These are phyloP conservation scores for Botryotinia convoluta DNA, from an alignment of 2,329 filamentous ascomycete species.

Conservation along the genomic window DNA sequence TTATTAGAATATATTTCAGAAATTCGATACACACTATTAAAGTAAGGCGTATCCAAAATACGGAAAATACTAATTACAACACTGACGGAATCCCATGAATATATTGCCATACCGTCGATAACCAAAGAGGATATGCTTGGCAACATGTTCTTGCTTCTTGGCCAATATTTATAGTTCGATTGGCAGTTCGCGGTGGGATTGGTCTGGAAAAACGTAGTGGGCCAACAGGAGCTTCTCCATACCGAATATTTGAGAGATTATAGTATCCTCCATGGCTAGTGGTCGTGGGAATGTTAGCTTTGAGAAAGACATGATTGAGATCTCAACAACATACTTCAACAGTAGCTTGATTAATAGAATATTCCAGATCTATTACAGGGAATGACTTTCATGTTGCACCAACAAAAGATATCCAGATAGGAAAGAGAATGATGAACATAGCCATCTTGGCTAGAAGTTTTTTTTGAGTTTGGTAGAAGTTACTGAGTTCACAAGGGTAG, in stretches of 20 bases:
- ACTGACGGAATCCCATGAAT: no score
- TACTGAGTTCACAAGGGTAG: not conserved
- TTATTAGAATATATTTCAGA: no score
- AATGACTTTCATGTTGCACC: not conserved
- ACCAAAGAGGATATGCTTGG: conserved; percentile 24
- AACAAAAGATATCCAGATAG: not conserved
- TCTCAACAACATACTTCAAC: conserved; percentile 24
- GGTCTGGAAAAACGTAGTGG: conserved; percentile 45
- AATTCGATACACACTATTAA: no score
- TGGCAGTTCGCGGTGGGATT: conserved; percentile 31
- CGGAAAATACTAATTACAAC: no score
- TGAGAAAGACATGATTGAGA: conserved; percentile 22
- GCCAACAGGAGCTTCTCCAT: conserved; percentile 44
- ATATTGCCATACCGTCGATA: not conserved
- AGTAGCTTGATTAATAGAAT: conserved; percentile 34
- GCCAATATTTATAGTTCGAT: conserved; percentile 35
- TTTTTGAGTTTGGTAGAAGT: not conserved
- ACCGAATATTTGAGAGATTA: conserved; percentile 45
- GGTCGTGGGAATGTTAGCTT: not conserved
- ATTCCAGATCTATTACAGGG: conserved; percentile 36
- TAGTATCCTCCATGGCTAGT: conserved; percentile 36
- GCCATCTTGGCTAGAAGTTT: not conserved
- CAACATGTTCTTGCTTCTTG: conserved; percentile 24
- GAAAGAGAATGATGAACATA: not conserved
- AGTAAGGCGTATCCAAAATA: no score